These are phyloP conservation scores for Yamadazyma aaseri DNA, from an alignment of 1,139 yeast species.

Conservation along the genomic window DNA sequence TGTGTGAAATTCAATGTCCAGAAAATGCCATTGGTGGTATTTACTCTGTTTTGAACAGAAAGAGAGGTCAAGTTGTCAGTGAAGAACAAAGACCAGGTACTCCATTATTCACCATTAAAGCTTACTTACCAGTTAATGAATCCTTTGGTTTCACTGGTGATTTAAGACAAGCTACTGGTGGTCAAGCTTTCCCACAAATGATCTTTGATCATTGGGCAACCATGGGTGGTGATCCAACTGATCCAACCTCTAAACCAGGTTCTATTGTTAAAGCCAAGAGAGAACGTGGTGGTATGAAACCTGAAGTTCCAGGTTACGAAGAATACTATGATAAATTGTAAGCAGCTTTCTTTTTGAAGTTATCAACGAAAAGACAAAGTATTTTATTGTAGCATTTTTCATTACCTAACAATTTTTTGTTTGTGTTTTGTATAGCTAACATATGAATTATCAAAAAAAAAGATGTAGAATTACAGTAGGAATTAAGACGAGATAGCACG, in stretches of 20 bases:
- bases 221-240: conserved; percentile 89
- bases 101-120: conserved; percentile 98
- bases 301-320: conserved; percentile 97
- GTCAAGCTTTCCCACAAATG: conserved; percentile 99
- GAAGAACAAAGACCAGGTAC: conserved; percentile 99
- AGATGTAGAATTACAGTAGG: too few species aligned
- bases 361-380: not conserved
- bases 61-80: conserved; percentile 99
- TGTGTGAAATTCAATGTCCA: conserved; percentile 99
- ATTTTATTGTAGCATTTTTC: not conserved
- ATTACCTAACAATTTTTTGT: conserved; percentile 8
- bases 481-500: too few species aligned
- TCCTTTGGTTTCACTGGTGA: conserved; percentile 99
- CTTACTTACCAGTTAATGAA: conserved; percentile 99
- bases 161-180: conserved; percentile 99
- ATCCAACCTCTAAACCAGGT: conserved; percentile 94
- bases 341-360: conserved; percentile 22
- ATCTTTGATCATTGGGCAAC: conserved; percentile 98
- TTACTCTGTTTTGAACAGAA: conserved; percentile 98
- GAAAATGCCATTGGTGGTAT: conserved; percentile 99
- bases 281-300: conserved; percentile 97
- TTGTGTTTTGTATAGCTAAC: conserved; percentile 16
- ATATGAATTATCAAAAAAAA: conserved; percentile 10
- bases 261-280: conserved; percentile 84
- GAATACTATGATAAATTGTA: conserved; percentile 99